phyloP scores from a whole-genome alignment of 192 early-diverging fungal genomes.

The Gryganskiella cystojenkinii region DNA sequence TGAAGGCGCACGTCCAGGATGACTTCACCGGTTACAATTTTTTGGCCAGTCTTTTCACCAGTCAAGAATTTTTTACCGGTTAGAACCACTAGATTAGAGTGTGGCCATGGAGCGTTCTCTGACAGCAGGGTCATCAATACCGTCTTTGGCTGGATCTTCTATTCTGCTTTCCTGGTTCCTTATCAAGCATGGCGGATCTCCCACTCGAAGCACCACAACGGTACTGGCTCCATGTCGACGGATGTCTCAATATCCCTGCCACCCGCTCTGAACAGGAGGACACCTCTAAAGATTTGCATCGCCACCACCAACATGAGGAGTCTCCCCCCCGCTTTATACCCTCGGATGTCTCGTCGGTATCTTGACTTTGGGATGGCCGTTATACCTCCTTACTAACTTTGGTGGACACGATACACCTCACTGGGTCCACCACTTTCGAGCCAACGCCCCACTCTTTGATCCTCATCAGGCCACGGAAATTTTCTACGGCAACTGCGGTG shows the following conservation, averaged over 20 bases:
- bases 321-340: conserved; percentile 73
- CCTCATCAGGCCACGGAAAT: conserved; percentile 76
- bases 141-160: conserved; percentile 87
- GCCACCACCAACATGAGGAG: conserved; percentile 55
- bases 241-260: conserved; percentile 92
- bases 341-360: conserved; percentile 71
- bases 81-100: too few relatives aligned
- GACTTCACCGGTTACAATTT: too few relatives aligned
- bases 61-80: too few relatives aligned
- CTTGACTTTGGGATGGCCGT: conserved; percentile 89
- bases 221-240: conserved; percentile 86
- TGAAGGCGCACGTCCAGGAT: too few relatives aligned
- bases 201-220: conserved; percentile 96
- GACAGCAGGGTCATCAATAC: conserved; percentile 84
- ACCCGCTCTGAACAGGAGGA: too few relatives aligned
- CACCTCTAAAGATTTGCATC: conserved; percentile 43
- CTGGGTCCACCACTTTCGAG: conserved; percentile 88
- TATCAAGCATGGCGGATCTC: conserved; percentile 92
- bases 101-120: conserved; percentile 92
- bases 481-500: conserved; percentile 79
- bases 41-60: too few relatives aligned
- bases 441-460: conserved; percentile 82
- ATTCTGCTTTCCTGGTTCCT: conserved; percentile 92
- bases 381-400: conserved; percentile 83
- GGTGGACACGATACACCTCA: conserved; percentile 78